A percentile compares a stretch with the other conserved stretches of the same genome.
Conservation (phyloP, 768 basidiomycete genomes). For the Ramaria sp. region DNA sequence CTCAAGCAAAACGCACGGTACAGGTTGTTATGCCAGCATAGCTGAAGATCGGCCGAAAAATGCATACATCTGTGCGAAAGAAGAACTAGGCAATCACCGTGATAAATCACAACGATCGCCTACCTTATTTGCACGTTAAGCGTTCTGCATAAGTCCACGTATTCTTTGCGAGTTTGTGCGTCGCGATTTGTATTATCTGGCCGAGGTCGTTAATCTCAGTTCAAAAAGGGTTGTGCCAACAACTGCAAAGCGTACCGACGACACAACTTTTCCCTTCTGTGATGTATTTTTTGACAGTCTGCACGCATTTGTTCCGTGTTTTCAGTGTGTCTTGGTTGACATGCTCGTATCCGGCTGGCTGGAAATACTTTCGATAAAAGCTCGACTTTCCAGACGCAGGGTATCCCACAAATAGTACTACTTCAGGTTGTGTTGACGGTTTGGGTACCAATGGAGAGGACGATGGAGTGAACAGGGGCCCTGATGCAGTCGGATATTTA, state of each 20-base stretch:
- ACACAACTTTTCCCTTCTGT: conserved; percentile 54
- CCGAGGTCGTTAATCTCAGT: background rate
- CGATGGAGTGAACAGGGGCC: conserved; percentile 38
- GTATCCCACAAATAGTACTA: conserved; percentile 51
- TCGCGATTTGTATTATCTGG: conserved; percentile 92
- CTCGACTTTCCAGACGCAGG: conserved; percentile 73
- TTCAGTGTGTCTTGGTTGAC: conserved; percentile 81
- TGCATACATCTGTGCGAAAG: conserved; percentile 46
- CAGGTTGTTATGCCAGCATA: conserved; percentile 90
- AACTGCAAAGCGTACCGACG: conserved; percentile 42
- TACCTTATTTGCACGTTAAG: conserved; percentile 47
- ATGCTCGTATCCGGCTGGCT: conserved; percentile 57
- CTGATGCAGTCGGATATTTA: conserved; percentile 20
- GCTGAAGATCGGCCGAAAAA: conserved; percentile 65
- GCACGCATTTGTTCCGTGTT: conserved; percentile 66
- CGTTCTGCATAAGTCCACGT: conserved; percentile 56
- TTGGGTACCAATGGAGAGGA: conserved; percentile 38
- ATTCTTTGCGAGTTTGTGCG: conserved; percentile 51
- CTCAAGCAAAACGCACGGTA: conserved; percentile 53
- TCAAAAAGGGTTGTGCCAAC: background rate
- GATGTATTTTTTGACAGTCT: conserved; percentile 45
- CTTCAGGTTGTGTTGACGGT: conserved; percentile 19
- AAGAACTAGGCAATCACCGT: background rate
- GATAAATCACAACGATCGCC: background rate
- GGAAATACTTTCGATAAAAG: conserved; percentile 65